A percentile compares a stretch with the other conserved stretches of the same genome.
These are phyloP conservation scores for Ogataea henricii DNA, from an alignment of 805 yeast genomes.

Conservation along the genomic window DNA sequence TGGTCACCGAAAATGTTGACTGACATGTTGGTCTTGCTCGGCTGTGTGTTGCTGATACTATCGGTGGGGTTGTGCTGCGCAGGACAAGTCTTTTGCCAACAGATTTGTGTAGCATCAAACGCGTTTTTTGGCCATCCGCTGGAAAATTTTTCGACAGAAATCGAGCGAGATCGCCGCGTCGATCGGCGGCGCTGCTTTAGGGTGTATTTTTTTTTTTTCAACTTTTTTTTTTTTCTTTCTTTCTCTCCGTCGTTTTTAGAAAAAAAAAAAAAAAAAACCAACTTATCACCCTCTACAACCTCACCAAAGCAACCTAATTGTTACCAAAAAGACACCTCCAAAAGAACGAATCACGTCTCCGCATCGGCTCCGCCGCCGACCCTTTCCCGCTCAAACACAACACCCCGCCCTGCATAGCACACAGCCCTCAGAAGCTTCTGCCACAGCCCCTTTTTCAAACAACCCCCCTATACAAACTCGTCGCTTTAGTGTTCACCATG, in stretches of 20 bases:
- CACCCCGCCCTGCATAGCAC: too few relatives aligned
- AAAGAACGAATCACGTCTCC: too few relatives aligned
- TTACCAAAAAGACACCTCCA: not conserved
- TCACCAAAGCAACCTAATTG: not conserved
- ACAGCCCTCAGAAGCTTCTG: too few relatives aligned
- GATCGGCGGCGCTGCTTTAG: too few relatives aligned
- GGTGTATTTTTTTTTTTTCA: too few relatives aligned
- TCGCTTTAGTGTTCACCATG: not conserved
- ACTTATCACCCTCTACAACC: not conserved
- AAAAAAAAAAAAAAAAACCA: not conserved
- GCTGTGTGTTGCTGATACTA: not conserved
- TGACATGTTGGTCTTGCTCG: slow-evolving; percentile 45
- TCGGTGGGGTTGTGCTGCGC: not conserved
- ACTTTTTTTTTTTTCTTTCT: not conserved
- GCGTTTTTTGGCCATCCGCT: slow-evolving; percentile 3
- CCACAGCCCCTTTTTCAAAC: too few relatives aligned
- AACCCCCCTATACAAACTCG: not conserved
- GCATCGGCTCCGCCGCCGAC: too few relatives aligned
- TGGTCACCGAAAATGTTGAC: slow-evolving; percentile 96
- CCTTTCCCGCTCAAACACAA: too few relatives aligned
- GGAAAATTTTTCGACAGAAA: slow-evolving; percentile 7
- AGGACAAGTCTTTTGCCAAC: not conserved
- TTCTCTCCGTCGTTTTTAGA: not conserved
- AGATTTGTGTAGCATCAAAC: not conserved
- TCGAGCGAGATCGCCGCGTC: not conserved